Base-by-base conservation (phyloP, 2,329 filamentous ascomycete genomes). In the Paecilomyces sp. region DNA sequence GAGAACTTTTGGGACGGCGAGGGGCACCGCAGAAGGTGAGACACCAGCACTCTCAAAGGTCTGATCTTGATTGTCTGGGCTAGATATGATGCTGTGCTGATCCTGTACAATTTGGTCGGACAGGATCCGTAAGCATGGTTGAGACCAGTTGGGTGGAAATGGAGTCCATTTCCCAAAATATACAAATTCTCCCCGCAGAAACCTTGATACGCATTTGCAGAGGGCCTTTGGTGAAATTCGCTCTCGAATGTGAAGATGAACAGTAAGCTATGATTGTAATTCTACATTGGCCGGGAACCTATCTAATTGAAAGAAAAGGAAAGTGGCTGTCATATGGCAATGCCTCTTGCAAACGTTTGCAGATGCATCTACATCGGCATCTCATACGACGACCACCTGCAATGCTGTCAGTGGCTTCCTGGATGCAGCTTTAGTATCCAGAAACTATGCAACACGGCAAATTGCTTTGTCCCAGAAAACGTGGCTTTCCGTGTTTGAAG, bases 401-500 rank as follows among this genome's bases (percentile, higher is more conserved):
- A 80, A 79, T 71, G 74, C 77, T 6, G 57, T 79, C 30, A 76
- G 75, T 59, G 74, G 74, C 22, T 79, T 78, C 57, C 64, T 81
- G 24, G 73, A 78, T 62, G 69, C 72, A 12, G 72, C 73, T 9
- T 59, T 66, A 15, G 63, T 65, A 12, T 76, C 78, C 12, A 57
- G 67, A 31, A 65, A 67, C 58, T 60, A 68, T 12, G 60, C 63
- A 7, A 70, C 78, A 2, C 70, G 66, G 52, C 57, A 67, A 25
- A 65, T 80, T 58, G 70, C 66, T 28, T 62, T 70, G 2, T 75
- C 72, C 3, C 55, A 69, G 6, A 64, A 69, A 15, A 72, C 66
- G 30, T 80, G 78, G 78, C 61, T 73, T 22, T 65, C 72, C 24
- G 67, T 76, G 15, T 78, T 79, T 57, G 69, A 76, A 22, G 66